phyloP scores from a whole-genome alignment of 2,329 filamentous ascomycete species.

The Sphaerulina musiva region DNA sequence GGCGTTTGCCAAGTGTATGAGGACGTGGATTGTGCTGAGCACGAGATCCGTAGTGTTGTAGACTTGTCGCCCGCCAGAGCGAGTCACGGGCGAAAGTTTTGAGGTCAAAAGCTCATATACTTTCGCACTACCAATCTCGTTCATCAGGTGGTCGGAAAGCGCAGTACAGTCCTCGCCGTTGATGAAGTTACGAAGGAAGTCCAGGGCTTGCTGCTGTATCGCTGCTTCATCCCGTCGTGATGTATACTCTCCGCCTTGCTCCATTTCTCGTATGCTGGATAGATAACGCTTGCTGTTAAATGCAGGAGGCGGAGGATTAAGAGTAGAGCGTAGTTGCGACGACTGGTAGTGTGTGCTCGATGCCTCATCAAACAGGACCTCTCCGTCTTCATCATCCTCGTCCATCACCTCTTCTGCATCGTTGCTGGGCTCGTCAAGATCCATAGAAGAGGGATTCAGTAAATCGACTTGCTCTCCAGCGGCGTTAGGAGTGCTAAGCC shows the following conservation, averaged over 20 bases:
- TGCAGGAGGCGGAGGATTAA: conserved; percentile 20
- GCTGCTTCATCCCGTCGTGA: conserved; percentile 71
- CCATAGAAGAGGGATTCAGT: conserved; percentile 45
- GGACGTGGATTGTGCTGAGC: conserved; percentile 68
- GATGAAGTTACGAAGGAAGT: conserved; percentile 85
- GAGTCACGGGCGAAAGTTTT: conserved; percentile 56
- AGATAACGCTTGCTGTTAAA: conserved; percentile 30
- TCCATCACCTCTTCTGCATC: conserved; percentile 27
- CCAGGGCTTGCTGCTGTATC: conserved; percentile 84
- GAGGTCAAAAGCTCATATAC: conserved; percentile 74
- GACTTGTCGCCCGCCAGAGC: conserved; percentile 33
- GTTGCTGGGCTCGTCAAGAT: conserved; percentile 27
- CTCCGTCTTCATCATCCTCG: conserved; percentile 37
- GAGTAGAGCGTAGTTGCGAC: conserved; percentile 32
- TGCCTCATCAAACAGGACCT: conserved; percentile 40
- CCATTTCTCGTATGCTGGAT: conserved; percentile 35
- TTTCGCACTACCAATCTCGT: conserved; percentile 64
- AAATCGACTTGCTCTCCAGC: conserved; percentile 55
- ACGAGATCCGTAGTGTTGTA: conserved; percentile 58
- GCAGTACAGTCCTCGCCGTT: conserved; percentile 54
- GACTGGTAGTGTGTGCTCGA: conserved; percentile 34
- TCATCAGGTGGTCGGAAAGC: conserved; percentile 83
- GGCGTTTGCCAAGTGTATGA: conserved; percentile 84
- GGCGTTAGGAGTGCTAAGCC: conserved; percentile 47
- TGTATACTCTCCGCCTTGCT: conserved; percentile 59